These are phyloP conservation scores for Andrographis paniculata DNA, from an alignment of 305 asterid genomes.

Conservation along the genomic window DNA sequence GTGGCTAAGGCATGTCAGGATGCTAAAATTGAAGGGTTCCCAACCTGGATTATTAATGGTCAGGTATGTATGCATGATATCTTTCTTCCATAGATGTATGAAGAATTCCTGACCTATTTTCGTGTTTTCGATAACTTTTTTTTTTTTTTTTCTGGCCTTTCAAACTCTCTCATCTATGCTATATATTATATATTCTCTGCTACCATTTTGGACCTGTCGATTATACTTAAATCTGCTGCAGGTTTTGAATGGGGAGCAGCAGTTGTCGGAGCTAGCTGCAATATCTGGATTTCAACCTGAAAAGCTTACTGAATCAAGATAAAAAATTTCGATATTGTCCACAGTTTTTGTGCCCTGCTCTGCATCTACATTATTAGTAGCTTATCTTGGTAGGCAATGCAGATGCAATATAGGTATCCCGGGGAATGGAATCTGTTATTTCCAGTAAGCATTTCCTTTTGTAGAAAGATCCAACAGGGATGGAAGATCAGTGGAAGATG, in stretches of 20 bases:
- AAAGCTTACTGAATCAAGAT: constrained; percentile 32
- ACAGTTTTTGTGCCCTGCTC: background rate
- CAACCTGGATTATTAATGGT: constrained; percentile 84
- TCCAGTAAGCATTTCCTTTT: constrained; percentile 8
- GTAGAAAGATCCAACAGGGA: constrained; percentile 10
- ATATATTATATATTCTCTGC: background rate
- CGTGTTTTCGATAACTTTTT: background rate
- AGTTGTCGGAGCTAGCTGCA: constrained; percentile 62
- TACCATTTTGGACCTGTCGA: background rate
- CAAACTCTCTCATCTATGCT: background rate
- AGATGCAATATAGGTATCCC: constrained; percentile 3
- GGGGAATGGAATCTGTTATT: constrained; percentile 8
- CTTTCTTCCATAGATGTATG: constrained; percentile 4
- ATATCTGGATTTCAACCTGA: constrained; percentile 46
- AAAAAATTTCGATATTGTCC: no score
- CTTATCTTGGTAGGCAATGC: constrained; percentile 17
- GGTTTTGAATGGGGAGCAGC: constrained; percentile 70
- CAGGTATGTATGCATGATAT: constrained; percentile 57
- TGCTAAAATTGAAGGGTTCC: constrained; percentile 76
- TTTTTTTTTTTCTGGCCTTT: background rate
- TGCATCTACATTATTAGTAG: constrained; percentile 5
- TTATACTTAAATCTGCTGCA: constrained; percentile 21
- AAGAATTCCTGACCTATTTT: background rate
- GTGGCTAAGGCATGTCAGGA: constrained; percentile 69
- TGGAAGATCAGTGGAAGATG: background rate